phyloP scores from a whole-genome alignment of 2,329 filamentous ascomycete species.

The Pyricularia grisea region DNA sequence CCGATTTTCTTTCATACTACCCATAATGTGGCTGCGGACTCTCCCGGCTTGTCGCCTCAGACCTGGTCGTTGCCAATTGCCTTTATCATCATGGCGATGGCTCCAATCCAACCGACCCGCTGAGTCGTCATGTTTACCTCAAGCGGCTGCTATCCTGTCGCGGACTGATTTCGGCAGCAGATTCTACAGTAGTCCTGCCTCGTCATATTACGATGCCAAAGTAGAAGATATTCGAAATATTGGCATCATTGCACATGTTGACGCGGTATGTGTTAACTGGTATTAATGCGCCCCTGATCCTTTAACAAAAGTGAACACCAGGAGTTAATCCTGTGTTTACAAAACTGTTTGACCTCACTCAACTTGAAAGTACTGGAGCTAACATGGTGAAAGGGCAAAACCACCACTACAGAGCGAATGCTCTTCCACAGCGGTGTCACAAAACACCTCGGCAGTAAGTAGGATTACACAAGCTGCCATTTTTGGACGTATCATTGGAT shows the following conservation, averaged over 20 bases:
- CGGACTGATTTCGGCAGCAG: slow-evolving; percentile 3
- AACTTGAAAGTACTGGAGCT: background rate
- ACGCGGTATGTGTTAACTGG: slow-evolving; percentile 51
- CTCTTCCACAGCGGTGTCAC: slow-evolving; percentile 93
- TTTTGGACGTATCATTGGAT: slow-evolving; percentile 7
- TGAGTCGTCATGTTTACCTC: background rate
- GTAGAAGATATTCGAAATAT: slow-evolving; percentile 77
- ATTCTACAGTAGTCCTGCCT: background rate
- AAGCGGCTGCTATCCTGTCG: background rate
- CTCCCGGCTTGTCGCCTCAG: background rate
- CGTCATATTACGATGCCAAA: slow-evolving; percentile 20
- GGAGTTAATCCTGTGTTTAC: background rate
- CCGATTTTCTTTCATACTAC: background rate
- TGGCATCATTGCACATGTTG: slow-evolving; percentile 96
- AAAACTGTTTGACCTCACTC: background rate
- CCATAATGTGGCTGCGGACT: background rate
- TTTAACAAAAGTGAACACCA: slow-evolving; percentile 6
- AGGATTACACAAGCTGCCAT: background rate
- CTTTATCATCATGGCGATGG: background rate
- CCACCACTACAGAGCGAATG: slow-evolving; percentile 98
- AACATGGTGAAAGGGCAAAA: slow-evolving; percentile 60
- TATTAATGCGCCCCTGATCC: background rate
- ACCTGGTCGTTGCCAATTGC: background rate
- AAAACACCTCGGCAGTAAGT: slow-evolving; percentile 64
- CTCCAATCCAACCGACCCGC: background rate